These are phyloP conservation scores for Aspergillus texensis DNA, from an alignment of 2,329 filamentous ascomycete genomes.

Conservation along the genomic window DNA sequence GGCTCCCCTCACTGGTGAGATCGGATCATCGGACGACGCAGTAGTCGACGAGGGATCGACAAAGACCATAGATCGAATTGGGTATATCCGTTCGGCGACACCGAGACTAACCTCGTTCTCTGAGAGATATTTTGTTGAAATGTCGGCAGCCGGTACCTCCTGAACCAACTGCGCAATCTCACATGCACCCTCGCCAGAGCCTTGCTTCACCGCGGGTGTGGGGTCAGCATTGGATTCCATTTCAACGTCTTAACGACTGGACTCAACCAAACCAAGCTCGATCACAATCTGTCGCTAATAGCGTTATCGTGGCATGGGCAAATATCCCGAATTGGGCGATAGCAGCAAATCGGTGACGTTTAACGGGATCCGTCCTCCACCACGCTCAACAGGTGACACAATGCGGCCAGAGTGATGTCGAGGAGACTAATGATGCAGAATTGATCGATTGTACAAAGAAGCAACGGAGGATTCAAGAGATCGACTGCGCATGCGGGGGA, in stretches of 20 bases:
- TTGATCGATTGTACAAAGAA: neutral
- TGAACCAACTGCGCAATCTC: neutral
- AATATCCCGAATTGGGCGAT: neutral
- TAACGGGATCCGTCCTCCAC: too few relatives aligned
- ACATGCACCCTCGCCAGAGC: neutral
- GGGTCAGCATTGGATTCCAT: conserved; percentile 6
- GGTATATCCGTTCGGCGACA: conserved; percentile 68
- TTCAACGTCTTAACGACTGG: neutral
- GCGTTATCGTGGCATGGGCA: neutral
- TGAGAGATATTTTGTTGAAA: neutral
- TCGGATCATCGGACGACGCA: conserved; percentile 15
- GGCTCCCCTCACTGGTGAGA: conserved; percentile 27
- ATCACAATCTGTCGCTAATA: neutral
- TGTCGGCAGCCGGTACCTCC: neutral
- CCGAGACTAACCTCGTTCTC: conserved; percentile 14
- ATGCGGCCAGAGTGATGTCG: too few relatives aligned
- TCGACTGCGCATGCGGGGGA: neutral
- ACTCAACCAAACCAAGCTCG: neutral
- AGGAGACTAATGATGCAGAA: neutral
- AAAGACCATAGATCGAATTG: conserved; percentile 77
- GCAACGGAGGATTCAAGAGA: too few relatives aligned
- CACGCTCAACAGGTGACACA: too few relatives aligned
- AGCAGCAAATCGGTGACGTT: too few relatives aligned
- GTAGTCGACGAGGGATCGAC: conserved; percentile 60
- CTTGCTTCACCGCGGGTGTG: neutral